A percentile compares a stretch with the other conserved stretches of the same genome.
phyloP scores from a whole-genome alignment of 306 rosid species.

The Trifolium dubium region DNA sequence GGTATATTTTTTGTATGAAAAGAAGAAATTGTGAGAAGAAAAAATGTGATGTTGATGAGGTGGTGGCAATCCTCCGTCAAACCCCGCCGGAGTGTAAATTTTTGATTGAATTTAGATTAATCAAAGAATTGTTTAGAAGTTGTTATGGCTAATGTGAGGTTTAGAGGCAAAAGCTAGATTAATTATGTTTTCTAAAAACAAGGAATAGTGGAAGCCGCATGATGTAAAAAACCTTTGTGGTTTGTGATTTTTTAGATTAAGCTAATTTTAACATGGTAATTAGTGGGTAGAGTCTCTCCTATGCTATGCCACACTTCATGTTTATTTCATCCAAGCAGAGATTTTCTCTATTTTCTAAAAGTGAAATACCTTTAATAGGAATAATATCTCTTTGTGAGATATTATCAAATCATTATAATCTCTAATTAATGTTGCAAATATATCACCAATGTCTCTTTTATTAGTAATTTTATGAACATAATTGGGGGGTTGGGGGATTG shows the following conservation, averaged over 20 bases:
- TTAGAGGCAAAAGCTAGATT: conserved; percentile 40
- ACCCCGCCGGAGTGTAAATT: conserved; percentile 37
- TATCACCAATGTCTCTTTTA: too few relatives aligned
- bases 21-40: neutral
- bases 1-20: neutral
- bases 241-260: conserved; percentile 28
- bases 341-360: neutral
- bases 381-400: too few relatives aligned
- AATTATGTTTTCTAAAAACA: conserved; percentile 13
- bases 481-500: too few relatives aligned
- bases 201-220: conserved; percentile 26
- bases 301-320: neutral
- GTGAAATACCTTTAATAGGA: neutral
- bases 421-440: too few relatives aligned
- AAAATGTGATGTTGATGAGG: conserved; percentile 30
- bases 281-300: neutral
- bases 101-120: conserved; percentile 1
- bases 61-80: conserved; percentile 43
- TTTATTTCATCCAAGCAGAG: neutral
- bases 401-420: too few relatives aligned
- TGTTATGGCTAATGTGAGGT: conserved; percentile 40
- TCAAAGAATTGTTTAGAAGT: conserved; percentile 8
- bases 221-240: conserved; percentile 8
- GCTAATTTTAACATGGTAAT: conserved; percentile 10
- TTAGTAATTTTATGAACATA: too few relatives aligned